Evolutionary conservation across 352 stramenopile genomes (phyloP).

Genomic region (Phytophthora megakarya): DNA sequence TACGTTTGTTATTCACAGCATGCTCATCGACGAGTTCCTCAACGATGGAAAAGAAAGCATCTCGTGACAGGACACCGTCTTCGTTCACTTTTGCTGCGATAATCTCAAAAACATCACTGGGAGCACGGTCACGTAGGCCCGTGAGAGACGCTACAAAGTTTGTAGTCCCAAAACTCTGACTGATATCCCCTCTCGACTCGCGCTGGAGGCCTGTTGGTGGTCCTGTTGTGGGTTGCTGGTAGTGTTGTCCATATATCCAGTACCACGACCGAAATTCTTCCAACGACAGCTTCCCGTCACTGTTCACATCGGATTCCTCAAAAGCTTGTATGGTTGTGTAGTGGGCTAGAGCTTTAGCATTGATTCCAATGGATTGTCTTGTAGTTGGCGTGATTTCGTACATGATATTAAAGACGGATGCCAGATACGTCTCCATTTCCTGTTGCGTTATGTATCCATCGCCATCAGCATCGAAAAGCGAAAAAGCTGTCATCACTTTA

Average conservation of each 20-base stretch:
- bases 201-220: background rate
- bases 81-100: constrained; percentile 84
- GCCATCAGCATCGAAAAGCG: constrained; percentile 80
- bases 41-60: constrained; percentile 75
- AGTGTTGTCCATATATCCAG: constrained; percentile 32
- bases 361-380: constrained; percentile 51
- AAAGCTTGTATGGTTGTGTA: constrained; percentile 87
- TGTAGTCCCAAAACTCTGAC: constrained; percentile 49
- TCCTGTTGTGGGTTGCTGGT: constrained; percentile 21
- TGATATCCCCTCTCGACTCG: constrained; percentile 1
- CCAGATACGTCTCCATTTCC: constrained; percentile 85
- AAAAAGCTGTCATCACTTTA: constrained; percentile 82
- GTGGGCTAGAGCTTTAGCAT: constrained; percentile 58
- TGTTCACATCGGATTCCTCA: constrained; percentile 85
- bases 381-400: constrained; percentile 46
- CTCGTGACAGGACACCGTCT: constrained; percentile 73
- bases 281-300: constrained; percentile 73
- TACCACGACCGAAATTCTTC: constrained; percentile 89
- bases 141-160: constrained; percentile 66
- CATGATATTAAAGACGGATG: constrained; percentile 74
- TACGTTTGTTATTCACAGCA: constrained; percentile 24
- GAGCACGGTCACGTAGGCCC: constrained; percentile 51
- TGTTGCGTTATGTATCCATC: constrained; percentile 84
- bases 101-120: constrained; percentile 83
- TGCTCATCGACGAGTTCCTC: constrained; percentile 59